Base-by-base conservation (phyloP, 208 protist genomes). In the Acanthamoeba polyphaga region DNA sequence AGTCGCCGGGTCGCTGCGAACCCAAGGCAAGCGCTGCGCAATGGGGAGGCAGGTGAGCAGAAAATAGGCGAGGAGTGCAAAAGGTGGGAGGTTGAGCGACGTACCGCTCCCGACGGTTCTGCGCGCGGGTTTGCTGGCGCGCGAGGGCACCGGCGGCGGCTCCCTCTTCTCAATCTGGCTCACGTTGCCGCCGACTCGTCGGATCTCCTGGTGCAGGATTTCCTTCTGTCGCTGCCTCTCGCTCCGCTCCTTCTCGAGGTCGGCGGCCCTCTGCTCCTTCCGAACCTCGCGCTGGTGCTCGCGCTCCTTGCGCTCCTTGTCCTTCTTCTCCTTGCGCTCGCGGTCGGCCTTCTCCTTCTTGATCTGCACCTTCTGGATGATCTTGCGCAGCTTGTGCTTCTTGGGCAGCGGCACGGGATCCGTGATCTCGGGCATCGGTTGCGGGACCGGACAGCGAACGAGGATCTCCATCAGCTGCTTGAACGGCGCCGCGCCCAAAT, bases 311-410 rank as follows among this genome's bases (percentile, higher is more conserved):
- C 66, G 66, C 66, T 72, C n/a, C 66, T 72, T 72, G 66, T 72
- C 66, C 66, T 72, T 72, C 66, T 78, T 78, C 70, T 78, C 70
- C 70, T 78, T 78, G 70, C 70, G 70, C 70, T 78, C 70, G 32
- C 70, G 70, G 13, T 78, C 62, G 62, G 62, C 70, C 70, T 78
- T 78, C 34, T 78, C 70, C 70, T 78, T 78, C 70, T 78, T 78
- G 70, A 78, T 78, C 70, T 60, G 55, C 55, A 60, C 55, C 55
- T 78, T 78, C 32, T 78, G 22, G 27, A 78, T 78, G 32, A 78
- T 78, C 70, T 78, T 78, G 70, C 70, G 70, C 70, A 78, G 32
- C 70, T 78, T 78, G 70, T 46, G 70, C 70, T 34, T 34, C 29
- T 46, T 34, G 32, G 70, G 70, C 13, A n/a, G 12, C 70, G 70